These are phyloP conservation scores for Nematocida sp. DNA, from an alignment of 371 early-diverging fungal species.

Conservation along the genomic window DNA sequence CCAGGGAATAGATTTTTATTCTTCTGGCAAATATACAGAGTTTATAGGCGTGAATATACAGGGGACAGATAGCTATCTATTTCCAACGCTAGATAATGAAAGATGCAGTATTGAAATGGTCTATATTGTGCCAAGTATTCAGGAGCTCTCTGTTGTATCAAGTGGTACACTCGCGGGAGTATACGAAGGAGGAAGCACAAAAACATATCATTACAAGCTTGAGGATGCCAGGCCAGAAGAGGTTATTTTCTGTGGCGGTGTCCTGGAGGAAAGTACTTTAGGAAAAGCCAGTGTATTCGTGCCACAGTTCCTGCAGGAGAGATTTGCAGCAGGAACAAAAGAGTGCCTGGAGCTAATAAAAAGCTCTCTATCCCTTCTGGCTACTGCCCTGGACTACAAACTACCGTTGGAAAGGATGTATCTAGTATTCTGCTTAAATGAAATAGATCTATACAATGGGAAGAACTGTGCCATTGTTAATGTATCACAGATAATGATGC, in stretches of 20 bases:
- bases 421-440: conserved; percentile 53
- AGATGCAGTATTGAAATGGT: conserved; percentile 48
- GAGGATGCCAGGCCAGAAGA: conserved; percentile 31
- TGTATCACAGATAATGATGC: conserved; percentile 37
- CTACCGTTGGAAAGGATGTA: conserved; percentile 13
- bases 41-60: conserved; percentile 21
- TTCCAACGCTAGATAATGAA: background rate
- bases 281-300: background rate
- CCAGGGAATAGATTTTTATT: conserved; percentile 18
- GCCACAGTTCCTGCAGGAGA: background rate
- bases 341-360: conserved; percentile 26
- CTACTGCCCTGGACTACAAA: conserved; percentile 11
- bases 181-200: conserved; percentile 54
- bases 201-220: conserved; percentile 54
- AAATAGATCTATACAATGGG: conserved; percentile 35
- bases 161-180: conserved; percentile 55
- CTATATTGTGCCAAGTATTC: conserved; percentile 56
- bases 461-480: conserved; percentile 45
- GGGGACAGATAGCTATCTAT: background rate
- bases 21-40: background rate
- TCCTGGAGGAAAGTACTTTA: conserved; percentile 28
- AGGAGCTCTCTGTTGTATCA: conserved; percentile 51
- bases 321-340: conserved; percentile 7
- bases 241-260: conserved; percentile 60
- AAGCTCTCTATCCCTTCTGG: background rate